phyloP scores from a whole-genome alignment of 2,329 filamentous ascomycete species.

The Alternaria gansuensis region DNA sequence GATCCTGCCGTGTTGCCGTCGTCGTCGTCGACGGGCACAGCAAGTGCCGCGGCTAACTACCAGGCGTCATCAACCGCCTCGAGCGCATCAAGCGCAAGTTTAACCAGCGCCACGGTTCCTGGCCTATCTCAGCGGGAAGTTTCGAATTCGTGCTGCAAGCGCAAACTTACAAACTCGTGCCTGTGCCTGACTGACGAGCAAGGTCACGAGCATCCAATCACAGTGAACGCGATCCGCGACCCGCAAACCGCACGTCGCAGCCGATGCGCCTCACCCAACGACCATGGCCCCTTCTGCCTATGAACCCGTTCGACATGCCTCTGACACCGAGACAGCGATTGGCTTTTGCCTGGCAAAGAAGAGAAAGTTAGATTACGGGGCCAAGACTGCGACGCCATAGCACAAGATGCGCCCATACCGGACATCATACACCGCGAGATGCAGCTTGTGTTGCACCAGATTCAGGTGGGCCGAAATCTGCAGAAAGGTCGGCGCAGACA shows the following conservation, averaged over 20 bases:
- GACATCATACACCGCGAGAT: constrained; percentile 35
- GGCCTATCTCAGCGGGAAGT: constrained; percentile 25
- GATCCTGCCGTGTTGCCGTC: constrained; percentile 12
- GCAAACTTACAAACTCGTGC: constrained; percentile 10
- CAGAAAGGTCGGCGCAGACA: constrained; percentile 47
- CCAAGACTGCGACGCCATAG: constrained; percentile 12
- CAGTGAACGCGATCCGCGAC: constrained; percentile 23
- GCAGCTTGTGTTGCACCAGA: constrained; percentile 46
- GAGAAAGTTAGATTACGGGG: not conserved
- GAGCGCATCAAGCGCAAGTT: constrained; percentile 40
- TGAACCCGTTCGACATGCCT: constrained; percentile 26
- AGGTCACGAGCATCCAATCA: constrained; percentile 30
- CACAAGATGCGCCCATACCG: constrained; percentile 19
- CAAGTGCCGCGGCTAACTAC: constrained; percentile 21
- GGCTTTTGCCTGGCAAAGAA: constrained; percentile 8
- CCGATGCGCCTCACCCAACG: constrained; percentile 3
- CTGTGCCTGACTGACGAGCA: constrained; percentile 20
- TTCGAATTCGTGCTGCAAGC: constrained; percentile 26
- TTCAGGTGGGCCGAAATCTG: constrained; percentile 54
- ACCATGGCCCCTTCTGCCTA: constrained; percentile 7
- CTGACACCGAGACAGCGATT: constrained; percentile 29
- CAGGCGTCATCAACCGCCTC: constrained; percentile 41
- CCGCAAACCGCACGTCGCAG: constrained; percentile 14
- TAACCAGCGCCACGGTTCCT: constrained; percentile 28
- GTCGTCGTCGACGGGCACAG: constrained; percentile 3